Base-by-base conservation (phyloP, 2,329 filamentous ascomycete genomes). In the Fusarium nanum region DNA sequence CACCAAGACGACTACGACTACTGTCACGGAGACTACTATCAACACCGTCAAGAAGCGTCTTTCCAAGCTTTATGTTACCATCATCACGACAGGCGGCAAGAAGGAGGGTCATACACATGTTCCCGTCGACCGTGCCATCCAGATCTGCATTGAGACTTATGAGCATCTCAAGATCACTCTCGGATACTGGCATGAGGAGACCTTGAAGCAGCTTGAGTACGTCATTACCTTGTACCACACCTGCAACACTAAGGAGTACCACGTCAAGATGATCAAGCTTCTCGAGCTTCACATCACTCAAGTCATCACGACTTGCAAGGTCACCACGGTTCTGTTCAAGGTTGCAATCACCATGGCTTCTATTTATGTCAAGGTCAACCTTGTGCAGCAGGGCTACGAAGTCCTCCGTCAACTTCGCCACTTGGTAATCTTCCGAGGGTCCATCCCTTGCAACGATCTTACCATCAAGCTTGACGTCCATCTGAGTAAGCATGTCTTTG, bases 351-450 rank as follows among this genome's bases (percentile, higher is more conserved):
- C 79, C 1, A 78, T 87, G 49, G 82, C 83, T 1, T 76, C 79
- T 14, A 84, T 84, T 41, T 87, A 83, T 72, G 77, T 82, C 44
- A 76, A 77, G 20, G 80, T 79, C 32, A 79, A 81, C 48, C 76
- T 85, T 44, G 73, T 76, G 37, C 64, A 80, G 57, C 73, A 82
- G 59, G 81, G 82, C 40, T 72, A 80, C 46, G 76, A 83, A 60
- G 73, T 87, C 2, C 79, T 86, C 11, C 80, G 83, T 7, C 83
- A 87, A 65, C 73, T 87, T 20, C 84, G 84, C 30, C 81, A 83
- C 28, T 81, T 87, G 63, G 78, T 86, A 46, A 82, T 86, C 57
- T 84, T 85, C 63, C 47, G 63, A 18, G 74, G 67, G 16, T 44
- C 37, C 0, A 63, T 72, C 52, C 82, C 82, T 22, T 79, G 82